A percentile compares a stretch with the other conserved stretches of the same genome.
phyloP scores from a whole-genome alignment of 352 stramenopile genomes.

The Phytophthora cactorum region DNA sequence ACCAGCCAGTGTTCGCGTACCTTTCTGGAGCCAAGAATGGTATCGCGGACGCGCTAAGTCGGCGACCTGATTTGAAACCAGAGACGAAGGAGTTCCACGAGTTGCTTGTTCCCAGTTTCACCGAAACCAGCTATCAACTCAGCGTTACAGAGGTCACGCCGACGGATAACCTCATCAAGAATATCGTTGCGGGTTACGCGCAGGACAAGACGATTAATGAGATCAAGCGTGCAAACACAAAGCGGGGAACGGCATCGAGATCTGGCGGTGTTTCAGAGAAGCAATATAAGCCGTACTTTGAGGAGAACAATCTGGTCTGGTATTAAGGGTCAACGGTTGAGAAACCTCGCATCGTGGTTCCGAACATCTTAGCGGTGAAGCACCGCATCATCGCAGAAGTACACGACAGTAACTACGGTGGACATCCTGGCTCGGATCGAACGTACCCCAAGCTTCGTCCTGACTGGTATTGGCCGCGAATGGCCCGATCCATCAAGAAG shows the following conservation, averaged over 20 bases:
- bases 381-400: constrained; percentile 11
- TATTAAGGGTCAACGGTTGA: background rate
- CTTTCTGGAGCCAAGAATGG: constrained; percentile 23
- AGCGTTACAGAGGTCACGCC: constrained; percentile 2
- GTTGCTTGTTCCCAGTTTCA: constrained; percentile 20
- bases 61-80: constrained; percentile 9
- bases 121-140: constrained; percentile 17
- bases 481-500: constrained; percentile 2
- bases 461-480: constrained; percentile 12
- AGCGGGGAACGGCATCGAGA: background rate
- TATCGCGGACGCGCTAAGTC: too few species aligned
- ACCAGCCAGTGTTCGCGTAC: constrained; percentile 22
- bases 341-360: background rate
- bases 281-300: constrained; percentile 12
- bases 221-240: constrained; percentile 5
- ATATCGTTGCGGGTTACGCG: constrained; percentile 1
- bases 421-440: background rate
- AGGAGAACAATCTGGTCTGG: too few species aligned
- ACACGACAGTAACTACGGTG: background rate
- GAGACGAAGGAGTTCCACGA: constrained; percentile 27
- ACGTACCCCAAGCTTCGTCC: constrained; percentile 6
- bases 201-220: constrained; percentile 11
- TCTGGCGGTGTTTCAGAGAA: background rate
- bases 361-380: constrained; percentile 4
- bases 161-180: constrained; percentile 2